A percentile compares a stretch with the other conserved stretches of the same genome.
Conservation (phyloP, 2,329 filamentous ascomycete genomes). For the Alternaria triticimaculans region DNA sequence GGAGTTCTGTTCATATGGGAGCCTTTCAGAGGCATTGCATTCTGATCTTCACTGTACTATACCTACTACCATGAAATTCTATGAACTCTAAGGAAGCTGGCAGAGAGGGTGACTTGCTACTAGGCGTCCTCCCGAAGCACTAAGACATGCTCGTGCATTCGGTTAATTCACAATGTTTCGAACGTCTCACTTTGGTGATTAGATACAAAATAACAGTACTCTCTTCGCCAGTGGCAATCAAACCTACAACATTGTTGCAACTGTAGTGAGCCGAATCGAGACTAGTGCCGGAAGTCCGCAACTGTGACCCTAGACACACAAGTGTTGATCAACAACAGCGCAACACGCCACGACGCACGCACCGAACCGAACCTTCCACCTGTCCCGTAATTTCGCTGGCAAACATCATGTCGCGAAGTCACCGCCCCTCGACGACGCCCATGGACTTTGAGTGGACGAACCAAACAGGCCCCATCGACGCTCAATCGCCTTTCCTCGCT, state of each 20-base stretch:
- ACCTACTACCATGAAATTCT: background rate
- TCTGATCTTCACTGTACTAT: background rate
- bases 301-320: conserved; percentile 12
- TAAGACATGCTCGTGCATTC: background rate
- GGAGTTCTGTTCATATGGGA: background rate
- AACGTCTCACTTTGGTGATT: background rate
- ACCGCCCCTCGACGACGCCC: conserved; percentile 52
- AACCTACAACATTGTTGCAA: background rate
- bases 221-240: background rate
- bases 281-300: conserved; percentile 25
- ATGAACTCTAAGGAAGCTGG: background rate
- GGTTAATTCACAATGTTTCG: background rate
- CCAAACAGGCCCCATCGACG: conserved; percentile 53
- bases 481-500: conserved; percentile 56
- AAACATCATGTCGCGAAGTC: conserved; percentile 34
- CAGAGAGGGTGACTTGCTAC: background rate
- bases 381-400: background rate
- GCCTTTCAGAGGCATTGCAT: background rate
- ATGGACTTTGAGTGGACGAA: conserved; percentile 65
- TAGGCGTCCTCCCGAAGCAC: background rate
- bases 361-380: background rate
- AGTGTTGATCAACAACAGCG: conserved; percentile 24
- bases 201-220: background rate
- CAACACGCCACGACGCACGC: conserved; percentile 13
- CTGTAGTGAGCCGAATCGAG: conserved; percentile 5